Evolutionary conservation across 805 yeast species (phyloP).

Genomic region (Diddensiella santjacobensis): DNA sequence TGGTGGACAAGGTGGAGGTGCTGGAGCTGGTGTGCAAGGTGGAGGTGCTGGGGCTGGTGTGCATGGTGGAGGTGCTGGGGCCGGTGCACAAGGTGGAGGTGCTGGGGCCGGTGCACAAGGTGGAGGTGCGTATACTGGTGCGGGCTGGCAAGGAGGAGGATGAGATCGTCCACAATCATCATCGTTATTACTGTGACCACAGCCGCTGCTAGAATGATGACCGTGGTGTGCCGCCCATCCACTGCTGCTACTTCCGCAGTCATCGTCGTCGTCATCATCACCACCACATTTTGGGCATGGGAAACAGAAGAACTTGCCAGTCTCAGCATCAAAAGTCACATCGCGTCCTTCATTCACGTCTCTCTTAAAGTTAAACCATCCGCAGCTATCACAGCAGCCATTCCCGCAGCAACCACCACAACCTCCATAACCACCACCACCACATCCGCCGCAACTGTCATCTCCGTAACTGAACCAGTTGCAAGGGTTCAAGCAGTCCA

Average conservation of each 20-base stretch:
- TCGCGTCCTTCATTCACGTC: constrained; percentile 2
- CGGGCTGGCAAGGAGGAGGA: not conserved
- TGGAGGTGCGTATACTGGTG: constrained; percentile 6
- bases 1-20: constrained; percentile 3
- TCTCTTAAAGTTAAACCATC: constrained; percentile 2
- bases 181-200: constrained; percentile 3
- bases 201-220: constrained; percentile 12
- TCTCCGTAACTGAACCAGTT: not conserved
- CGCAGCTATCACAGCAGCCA: constrained; percentile 1
- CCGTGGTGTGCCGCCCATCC: not conserved
- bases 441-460: constrained; percentile 12
- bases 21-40: constrained; percentile 4
- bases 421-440: constrained; percentile 10
- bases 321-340: constrained; percentile 1
- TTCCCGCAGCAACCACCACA: constrained; percentile 4
- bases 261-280: constrained; percentile 6
- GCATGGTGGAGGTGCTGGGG: constrained; percentile 1
- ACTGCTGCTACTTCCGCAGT: constrained; percentile 7
- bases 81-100: constrained; percentile 8
- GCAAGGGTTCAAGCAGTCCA: constrained; percentile 1
- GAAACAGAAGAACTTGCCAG: not conserved
- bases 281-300: constrained; percentile 6
- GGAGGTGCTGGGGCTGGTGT: not conserved
- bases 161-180: not conserved
- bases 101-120: constrained; percentile 15